Evolutionary conservation across 176 grass and related monocot genomes (phyloP), one percentile per base, ranked within the genome.

Genomic region (Thinopyrum elongatum): DNA sequence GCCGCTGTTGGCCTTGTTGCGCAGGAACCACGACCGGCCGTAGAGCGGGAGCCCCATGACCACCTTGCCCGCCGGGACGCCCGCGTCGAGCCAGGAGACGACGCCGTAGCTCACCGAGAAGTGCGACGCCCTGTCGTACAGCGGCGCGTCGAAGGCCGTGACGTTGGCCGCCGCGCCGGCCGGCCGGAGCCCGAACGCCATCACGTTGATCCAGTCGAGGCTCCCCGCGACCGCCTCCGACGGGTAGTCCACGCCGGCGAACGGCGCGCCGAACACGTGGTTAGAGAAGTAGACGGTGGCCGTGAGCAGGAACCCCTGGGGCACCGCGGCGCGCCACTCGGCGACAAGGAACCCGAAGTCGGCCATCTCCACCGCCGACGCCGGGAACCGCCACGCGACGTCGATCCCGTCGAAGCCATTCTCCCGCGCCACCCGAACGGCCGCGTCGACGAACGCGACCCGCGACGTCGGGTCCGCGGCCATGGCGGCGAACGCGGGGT

Each of bases 41-140:
- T 90, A 92, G 11, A 94, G 74, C 26, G 96, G 96, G 10, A 98
- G 33, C 31, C 96, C 93, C 87, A 98, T 88, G 10, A 95, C 91
- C 25, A 95, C 74, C 78, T 95, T 98, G 47, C 81, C 76, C 35
- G 96, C 83, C 39, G 93, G 90, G 16, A 95, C 67, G 36, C 96
- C 93, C 0, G 93, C 91, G 82, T 95, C 96, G 21, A 94, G 65
- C 96, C 93, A 98, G 14, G 96, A 98, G 38, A 90, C 91, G 65
- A 94, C 87, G 75, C 96, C 96, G 78, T 95, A 98, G 76, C 90
- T 95, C 31, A 70, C 79, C 6, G 93, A 98, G 80, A 92, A 94
- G 83, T 98, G 96, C 62, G 96, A 91, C 68, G 80, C 77, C 83
- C 67, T 68, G 70, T 98, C 93, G 70, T 90, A 98, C 11, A 98